These are phyloP conservation scores for Neonectria neomacrospora DNA, from an alignment of 2,329 filamentous ascomycete genomes.

Conservation along the genomic window DNA sequence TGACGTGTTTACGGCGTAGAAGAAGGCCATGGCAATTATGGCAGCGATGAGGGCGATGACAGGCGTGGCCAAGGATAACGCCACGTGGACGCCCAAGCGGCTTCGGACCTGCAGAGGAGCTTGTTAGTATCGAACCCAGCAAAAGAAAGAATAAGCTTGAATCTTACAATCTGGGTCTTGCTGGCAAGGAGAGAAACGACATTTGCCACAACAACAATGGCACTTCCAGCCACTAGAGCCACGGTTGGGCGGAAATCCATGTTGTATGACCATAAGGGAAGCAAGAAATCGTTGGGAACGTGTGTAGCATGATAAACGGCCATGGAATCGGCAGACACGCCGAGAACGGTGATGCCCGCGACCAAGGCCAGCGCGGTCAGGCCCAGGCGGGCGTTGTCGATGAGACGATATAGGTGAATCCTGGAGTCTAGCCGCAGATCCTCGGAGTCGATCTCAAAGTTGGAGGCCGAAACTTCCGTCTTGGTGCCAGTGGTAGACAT, in stretches of 20 bases:
- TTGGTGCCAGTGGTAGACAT: constrained; percentile 50
- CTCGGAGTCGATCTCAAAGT: constrained; percentile 61
- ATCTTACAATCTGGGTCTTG: constrained; percentile 63
- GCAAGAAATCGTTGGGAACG: constrained; percentile 57
- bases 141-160: constrained; percentile 18
- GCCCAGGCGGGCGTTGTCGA: constrained; percentile 59
- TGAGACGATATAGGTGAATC: constrained; percentile 51
- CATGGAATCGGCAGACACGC: constrained; percentile 64
- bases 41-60: constrained; percentile 51
- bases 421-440: constrained; percentile 51
- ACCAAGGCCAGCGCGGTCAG: constrained; percentile 63
- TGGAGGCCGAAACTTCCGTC: constrained; percentile 55
- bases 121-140: constrained; percentile 27
- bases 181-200: constrained; percentile 59
- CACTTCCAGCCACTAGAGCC: constrained; percentile 63
- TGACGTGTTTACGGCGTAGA: constrained; percentile 67
- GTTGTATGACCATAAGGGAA: constrained; percentile 67
- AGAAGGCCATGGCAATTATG: constrained; percentile 65
- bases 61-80: constrained; percentile 44
- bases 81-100: constrained; percentile 32
- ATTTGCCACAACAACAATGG: constrained; percentile 61
- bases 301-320: constrained; percentile 66
- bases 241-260: constrained; percentile 68
- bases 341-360: constrained; percentile 63
- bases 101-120: constrained; percentile 34